Percentiles rank a stretch among this genome's conserved stretches.
Conservation (phyloP, 2,329 filamentous ascomycete genomes). For the Cladosporium sp. region DNA sequence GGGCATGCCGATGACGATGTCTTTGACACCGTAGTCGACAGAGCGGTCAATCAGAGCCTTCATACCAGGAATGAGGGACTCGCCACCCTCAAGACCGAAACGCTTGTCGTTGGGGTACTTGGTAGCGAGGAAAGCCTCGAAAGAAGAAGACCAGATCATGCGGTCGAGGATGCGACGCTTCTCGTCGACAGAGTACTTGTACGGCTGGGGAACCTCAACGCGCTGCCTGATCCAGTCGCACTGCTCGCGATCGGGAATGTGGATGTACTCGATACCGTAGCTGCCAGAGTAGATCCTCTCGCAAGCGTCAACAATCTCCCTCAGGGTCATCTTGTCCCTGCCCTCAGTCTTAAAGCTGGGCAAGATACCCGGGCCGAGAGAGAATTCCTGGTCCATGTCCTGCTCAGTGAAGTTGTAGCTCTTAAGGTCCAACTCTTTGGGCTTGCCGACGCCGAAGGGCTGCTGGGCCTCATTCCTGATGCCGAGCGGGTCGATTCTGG, state of each 20-base stretch:
- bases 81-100: slow-evolving; percentile 95
- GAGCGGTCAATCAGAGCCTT: slow-evolving; percentile 97
- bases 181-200: slow-evolving; percentile 97
- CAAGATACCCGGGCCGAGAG: slow-evolving; percentile 86
- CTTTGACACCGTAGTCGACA: slow-evolving; percentile 97
- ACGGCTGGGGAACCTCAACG: slow-evolving; percentile 86
- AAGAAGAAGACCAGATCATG: slow-evolving; percentile 97
- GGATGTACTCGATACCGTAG: slow-evolving; percentile 98
- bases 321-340: slow-evolving; percentile 91
- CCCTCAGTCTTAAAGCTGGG: slow-evolving; percentile 85
- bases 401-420: slow-evolving; percentile 94
- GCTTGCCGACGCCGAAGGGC: slow-evolving; percentile 71
- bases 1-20: slow-evolving; percentile 99
- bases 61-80: slow-evolving; percentile 96
- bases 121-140: slow-evolving; percentile 88
- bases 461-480: slow-evolving; percentile 81
- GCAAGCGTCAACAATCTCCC: slow-evolving; percentile 88
- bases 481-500: slow-evolving; percentile 90
- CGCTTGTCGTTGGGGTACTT: slow-evolving; percentile 99
- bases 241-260: slow-evolving; percentile 94
- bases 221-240: slow-evolving; percentile 98
- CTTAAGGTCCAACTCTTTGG: slow-evolving; percentile 86
- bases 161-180: slow-evolving; percentile 96
- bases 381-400: slow-evolving; percentile 88
- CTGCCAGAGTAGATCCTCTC: slow-evolving; percentile 95